Base-by-base conservation (phyloP, 139 green algal species). In the Auxenochlorella pyrenoidosa region DNA sequence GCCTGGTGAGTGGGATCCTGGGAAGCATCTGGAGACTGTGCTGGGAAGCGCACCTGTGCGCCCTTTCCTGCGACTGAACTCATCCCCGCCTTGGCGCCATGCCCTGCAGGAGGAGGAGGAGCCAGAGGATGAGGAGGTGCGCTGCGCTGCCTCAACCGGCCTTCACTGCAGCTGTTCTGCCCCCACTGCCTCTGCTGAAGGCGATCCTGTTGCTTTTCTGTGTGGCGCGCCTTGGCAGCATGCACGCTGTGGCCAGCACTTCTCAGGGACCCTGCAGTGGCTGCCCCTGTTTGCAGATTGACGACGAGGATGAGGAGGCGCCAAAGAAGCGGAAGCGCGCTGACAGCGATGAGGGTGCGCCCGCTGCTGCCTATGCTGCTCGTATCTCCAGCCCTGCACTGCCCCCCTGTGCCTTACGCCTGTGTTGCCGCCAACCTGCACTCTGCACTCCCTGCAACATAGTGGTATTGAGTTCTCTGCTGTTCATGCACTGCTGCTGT, bases 301-400 rank as follows among this genome's bases (percentile, higher is more conserved):
- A 85, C 13, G 79, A 84, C 26, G 80, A 85, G 12, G 80, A 77
- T 5, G 79, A 85, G 38, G 80, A 85, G 30, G 80, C 63, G 15
- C 80, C 80, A 43, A 85, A 85, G 80, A 85, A 85, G 80, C 80
- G 80, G 22, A 85, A 85, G 80, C 80, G 80, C 5, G 80, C 40
- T 40, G 80, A 85, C 60, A 85, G 80, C 60, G 80, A 85, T 30
- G 63, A 76, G 28, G 80, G 80, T 85, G 63, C 12, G 80, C 77
- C 24, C 6, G 19, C 19, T 44, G 43, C 24, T 13, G 10, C 73
- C 24, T 58, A 8, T 10, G 5, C 24, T n/a, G 24, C 40, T 3
- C 32, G 66, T 30, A 2, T 78, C n/a, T 28, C 30, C 66, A 36
- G 40, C 40, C 38, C 40, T 36, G 51, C 54, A 22, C 54, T 24